These are phyloP conservation scores for Sisymbrium irio DNA, from an alignment of 345 rosid species.

Conservation along the genomic window DNA sequence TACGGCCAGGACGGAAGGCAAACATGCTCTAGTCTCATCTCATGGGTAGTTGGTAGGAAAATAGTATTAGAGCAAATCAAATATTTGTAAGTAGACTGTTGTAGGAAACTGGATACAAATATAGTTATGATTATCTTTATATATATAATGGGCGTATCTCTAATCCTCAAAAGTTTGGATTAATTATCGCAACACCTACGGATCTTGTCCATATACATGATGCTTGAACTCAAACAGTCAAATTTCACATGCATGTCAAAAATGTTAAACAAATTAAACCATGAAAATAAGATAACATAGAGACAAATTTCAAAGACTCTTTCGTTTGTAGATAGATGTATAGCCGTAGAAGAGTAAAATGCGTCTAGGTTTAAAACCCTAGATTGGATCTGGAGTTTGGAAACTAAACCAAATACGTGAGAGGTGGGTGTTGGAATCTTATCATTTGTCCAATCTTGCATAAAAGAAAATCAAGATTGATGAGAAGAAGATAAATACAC, in stretches of 20 bases:
- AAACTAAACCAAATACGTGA: not conserved
- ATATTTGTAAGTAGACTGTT: constrained; percentile 35
- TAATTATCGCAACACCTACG: not conserved
- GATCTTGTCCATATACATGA: not conserved
- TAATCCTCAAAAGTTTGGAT: not conserved
- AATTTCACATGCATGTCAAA: not conserved
- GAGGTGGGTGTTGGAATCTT: too few relatives aligned
- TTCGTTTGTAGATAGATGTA: not conserved
- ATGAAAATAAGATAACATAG: not conserved
- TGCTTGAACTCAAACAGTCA: not conserved
- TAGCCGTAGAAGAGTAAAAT: not conserved
- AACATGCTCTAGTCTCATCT: constrained; percentile 1
- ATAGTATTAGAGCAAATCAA: constrained; percentile 10
- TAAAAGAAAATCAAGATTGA: too few relatives aligned
- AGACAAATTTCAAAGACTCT: not conserved
- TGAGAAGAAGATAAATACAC: too few relatives aligned
- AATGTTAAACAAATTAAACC: not conserved
- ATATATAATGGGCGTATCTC: too few relatives aligned
- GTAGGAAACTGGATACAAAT: constrained; percentile 30
- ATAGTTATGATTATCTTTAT: constrained; percentile 6
- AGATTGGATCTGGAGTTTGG: not conserved
- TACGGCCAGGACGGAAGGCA: not conserved
- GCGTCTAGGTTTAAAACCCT: not conserved
- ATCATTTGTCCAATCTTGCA: too few relatives aligned
- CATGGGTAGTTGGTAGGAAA: constrained; percentile 17